phyloP scores from a whole-genome alignment of 805 yeast genomes.

The Lipomyces japonicus region DNA sequence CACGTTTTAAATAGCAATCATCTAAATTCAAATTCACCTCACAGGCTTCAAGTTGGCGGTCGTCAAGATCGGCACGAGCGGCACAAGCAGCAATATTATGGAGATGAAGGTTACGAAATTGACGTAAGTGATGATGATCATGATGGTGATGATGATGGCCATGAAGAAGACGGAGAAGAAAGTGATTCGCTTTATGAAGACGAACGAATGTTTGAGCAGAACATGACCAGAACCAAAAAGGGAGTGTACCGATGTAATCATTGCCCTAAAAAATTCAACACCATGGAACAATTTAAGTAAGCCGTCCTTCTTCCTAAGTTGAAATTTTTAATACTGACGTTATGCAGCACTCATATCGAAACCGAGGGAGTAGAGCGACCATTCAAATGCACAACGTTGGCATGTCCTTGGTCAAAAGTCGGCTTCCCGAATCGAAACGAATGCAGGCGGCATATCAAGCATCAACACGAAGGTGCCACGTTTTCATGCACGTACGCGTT shows the following conservation, averaged over 20 bases:
- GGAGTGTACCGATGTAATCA: slow-evolving; percentile 42
- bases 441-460: slow-evolving; percentile 38
- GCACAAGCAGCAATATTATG: neutral
- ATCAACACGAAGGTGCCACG: slow-evolving; percentile 31
- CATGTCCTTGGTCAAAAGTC: slow-evolving; percentile 44
- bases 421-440: slow-evolving; percentile 42
- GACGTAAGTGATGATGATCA: slow-evolving; percentile 1
- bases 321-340: neutral
- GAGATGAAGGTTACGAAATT: slow-evolving; percentile 1
- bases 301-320: neutral
- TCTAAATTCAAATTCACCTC: too few species aligned
- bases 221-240: slow-evolving; percentile 35
- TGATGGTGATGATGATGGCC: slow-evolving; percentile 10
- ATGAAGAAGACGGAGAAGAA: slow-evolving; percentile 3
- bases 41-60: too few species aligned
- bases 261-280: slow-evolving; percentile 37
- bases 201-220: slow-evolving; percentile 1
- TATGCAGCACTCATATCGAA: slow-evolving; percentile 40
- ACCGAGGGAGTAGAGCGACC: slow-evolving; percentile 37
- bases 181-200: too few species aligned
- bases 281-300: slow-evolving; percentile 34
- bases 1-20: too few species aligned
- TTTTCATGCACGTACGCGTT: slow-evolving; percentile 27
- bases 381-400: slow-evolving; percentile 36
- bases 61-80: neutral